These are phyloP conservation scores for Comarum palustre DNA, from an alignment of 306 rosid genomes.

Conservation along the genomic window DNA sequence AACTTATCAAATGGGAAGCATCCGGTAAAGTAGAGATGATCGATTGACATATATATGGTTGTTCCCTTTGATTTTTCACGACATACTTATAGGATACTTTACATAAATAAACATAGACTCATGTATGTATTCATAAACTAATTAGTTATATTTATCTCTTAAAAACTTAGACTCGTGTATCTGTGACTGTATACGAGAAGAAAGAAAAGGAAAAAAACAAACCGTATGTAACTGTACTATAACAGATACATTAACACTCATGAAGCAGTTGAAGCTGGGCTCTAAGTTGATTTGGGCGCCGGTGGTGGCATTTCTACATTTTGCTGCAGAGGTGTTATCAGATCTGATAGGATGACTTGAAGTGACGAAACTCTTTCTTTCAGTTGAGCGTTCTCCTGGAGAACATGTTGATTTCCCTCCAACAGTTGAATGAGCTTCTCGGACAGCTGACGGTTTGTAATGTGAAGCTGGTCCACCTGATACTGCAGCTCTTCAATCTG, in stretches of 20 bases:
- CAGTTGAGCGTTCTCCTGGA: constrained; percentile 46
- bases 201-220: neutral
- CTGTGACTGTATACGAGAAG: neutral
- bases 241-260: neutral
- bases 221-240: neutral
- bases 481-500: constrained; percentile 45
- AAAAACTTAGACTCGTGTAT: neutral
- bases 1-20: constrained; percentile 37
- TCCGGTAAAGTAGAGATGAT: constrained; percentile 14
- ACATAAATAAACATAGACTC: neutral
- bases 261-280: constrained; percentile 17
- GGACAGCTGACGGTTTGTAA: constrained; percentile 37
- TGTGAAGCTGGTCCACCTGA: constrained; percentile 36
- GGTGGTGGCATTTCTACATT: constrained; percentile 23
- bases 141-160: neutral
- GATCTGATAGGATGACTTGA: constrained; percentile 31
- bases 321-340: constrained; percentile 28
- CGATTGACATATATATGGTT: neutral
- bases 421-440: constrained; percentile 37
- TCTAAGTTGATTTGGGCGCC: constrained; percentile 19
- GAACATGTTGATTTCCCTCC: constrained; percentile 43
- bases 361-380: constrained; percentile 46
- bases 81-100: neutral
- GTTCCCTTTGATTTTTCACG: neutral
- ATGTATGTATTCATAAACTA: neutral